Conservation (phyloP, 495 filamentous ascomycete species). For the Letharia lupina region DNA sequence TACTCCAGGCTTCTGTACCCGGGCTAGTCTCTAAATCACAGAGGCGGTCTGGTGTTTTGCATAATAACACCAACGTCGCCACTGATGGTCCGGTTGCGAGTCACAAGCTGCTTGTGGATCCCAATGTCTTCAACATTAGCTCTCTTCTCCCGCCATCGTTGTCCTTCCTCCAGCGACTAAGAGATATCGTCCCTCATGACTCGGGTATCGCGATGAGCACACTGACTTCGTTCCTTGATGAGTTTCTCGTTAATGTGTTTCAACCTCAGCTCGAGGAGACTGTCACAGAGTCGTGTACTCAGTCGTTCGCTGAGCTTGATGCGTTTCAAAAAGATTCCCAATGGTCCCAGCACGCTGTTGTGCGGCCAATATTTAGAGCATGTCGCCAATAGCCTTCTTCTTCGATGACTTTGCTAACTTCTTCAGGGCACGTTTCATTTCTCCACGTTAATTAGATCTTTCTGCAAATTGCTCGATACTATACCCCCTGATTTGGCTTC, state of each 20-base stretch:
- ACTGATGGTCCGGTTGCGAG: slow-evolving; percentile 54
- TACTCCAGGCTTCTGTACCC: slow-evolving; percentile 83
- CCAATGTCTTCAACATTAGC: slow-evolving; percentile 97
- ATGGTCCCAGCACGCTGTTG: slow-evolving; percentile 66
- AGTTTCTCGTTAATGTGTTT: slow-evolving; percentile 97
- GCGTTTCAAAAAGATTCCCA: slow-evolving; percentile 81
- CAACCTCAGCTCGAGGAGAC: slow-evolving; percentile 95
- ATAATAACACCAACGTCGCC: slow-evolving; percentile 27
- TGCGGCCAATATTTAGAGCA: slow-evolving; percentile 77
- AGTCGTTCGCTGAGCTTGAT: slow-evolving; percentile 73
- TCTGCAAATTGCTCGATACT: slow-evolving; percentile 89
- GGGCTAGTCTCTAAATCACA: slow-evolving; percentile 79
- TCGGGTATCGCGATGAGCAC: slow-evolving; percentile 80
- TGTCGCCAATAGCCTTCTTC: neutral
- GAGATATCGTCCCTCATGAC: slow-evolving; percentile 78
- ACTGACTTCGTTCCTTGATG: slow-evolving; percentile 90
- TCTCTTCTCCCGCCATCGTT: slow-evolving; percentile 88
- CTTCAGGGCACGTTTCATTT: slow-evolving; percentile 73
- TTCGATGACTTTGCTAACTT: slow-evolving; percentile 7
- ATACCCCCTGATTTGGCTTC: slow-evolving; percentile 97
- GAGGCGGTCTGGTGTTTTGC: slow-evolving; percentile 31
- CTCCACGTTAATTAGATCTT: slow-evolving; percentile 74
- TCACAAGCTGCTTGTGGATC: slow-evolving; percentile 85
- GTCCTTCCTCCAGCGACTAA: slow-evolving; percentile 82
- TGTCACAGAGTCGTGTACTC: slow-evolving; percentile 74